These are phyloP conservation scores for Aspergillus persii DNA, from an alignment of 2,329 filamentous ascomycete species.

Conservation along the genomic window DNA sequence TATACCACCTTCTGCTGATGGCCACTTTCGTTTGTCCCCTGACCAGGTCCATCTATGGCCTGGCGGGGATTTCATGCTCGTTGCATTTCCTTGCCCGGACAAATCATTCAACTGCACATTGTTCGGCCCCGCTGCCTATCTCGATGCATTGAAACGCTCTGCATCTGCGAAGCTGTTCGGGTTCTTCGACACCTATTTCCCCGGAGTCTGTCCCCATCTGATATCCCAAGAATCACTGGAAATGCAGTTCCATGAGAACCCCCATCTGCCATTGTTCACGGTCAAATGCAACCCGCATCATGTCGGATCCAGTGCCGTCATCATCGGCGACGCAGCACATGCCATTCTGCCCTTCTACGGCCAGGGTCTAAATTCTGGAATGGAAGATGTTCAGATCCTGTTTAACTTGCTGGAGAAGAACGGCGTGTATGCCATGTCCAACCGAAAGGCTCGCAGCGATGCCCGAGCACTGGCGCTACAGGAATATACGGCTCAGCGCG, in stretches of 20 bases:
- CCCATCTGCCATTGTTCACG: constrained; percentile 87
- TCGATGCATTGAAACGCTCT: constrained; percentile 63
- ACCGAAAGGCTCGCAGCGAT: constrained; percentile 46
- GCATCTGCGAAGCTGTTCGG: constrained; percentile 66
- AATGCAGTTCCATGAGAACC: constrained; percentile 74
- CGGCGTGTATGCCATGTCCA: constrained; percentile 37
- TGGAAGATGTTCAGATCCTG: constrained; percentile 88
- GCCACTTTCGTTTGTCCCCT: constrained; percentile 75
- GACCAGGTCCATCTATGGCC: constrained; percentile 98
- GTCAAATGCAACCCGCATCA: constrained; percentile 95
- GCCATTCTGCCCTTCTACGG: constrained; percentile 99
- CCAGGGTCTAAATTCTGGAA: constrained; percentile 94
- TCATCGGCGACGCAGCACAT: constrained; percentile 91
- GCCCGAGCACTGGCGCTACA: constrained; percentile 55
- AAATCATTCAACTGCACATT: constrained; percentile 93
- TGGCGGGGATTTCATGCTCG: constrained; percentile 93
- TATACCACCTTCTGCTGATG: constrained; percentile 58
- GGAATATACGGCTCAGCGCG: constrained; percentile 72
- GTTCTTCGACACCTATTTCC: constrained; percentile 84
- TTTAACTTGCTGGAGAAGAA: constrained; percentile 78
- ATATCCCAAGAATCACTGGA: constrained; percentile 63
- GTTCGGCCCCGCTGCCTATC: constrained; percentile 74
- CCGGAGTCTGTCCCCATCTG: constrained; percentile 70
- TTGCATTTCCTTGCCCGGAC: constrained; percentile 85
- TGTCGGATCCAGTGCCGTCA: constrained; percentile 71